phyloP scores from a whole-genome alignment of 805 yeast genomes.

The Yamadazyma tumulicola region DNA sequence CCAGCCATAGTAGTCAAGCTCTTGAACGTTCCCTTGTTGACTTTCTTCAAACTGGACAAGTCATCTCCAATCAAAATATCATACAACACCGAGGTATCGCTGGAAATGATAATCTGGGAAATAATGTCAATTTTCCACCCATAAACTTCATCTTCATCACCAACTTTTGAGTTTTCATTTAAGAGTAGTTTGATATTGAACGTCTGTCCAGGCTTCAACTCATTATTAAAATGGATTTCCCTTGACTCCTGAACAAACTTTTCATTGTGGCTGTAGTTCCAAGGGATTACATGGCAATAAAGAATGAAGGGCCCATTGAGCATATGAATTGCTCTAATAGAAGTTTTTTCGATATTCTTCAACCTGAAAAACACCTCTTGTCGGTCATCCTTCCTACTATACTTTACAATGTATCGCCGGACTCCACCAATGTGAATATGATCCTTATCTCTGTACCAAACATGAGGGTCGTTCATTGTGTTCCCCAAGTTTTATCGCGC shows the following conservation, averaged over 20 bases:
- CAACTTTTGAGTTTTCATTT: conserved; percentile 38
- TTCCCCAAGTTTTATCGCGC: not conserved
- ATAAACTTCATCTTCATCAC: conserved; percentile 11
- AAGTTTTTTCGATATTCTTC: conserved; percentile 35
- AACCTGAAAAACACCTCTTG: conserved; percentile 29
- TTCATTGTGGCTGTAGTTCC: conserved; percentile 24
- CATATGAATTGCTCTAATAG: conserved; percentile 39
- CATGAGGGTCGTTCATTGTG: conserved; percentile 13
- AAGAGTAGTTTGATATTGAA: conserved; percentile 54
- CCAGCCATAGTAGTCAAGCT: conserved; percentile 7
- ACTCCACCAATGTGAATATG: conserved; percentile 37
- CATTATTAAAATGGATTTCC: conserved; percentile 36
- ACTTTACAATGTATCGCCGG: conserved; percentile 29
- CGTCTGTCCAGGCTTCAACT: conserved; percentile 66
- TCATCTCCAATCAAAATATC: conserved; percentile 39
- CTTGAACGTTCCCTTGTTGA: conserved; percentile 23
- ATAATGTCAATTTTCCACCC: conserved; percentile 39
- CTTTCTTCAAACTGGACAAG: conserved; percentile 26
- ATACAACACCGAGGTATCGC: conserved; percentile 25
- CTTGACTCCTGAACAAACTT: conserved; percentile 20
- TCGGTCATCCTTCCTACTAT: conserved; percentile 17
- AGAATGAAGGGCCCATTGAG: conserved; percentile 41
- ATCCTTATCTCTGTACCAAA: conserved; percentile 37
- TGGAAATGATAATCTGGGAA: conserved; percentile 40
- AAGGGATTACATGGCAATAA: conserved; percentile 43